phyloP scores from a whole-genome alignment of 495 filamentous ascomycete species.

The Hyaloscypha hepaticicola region DNA sequence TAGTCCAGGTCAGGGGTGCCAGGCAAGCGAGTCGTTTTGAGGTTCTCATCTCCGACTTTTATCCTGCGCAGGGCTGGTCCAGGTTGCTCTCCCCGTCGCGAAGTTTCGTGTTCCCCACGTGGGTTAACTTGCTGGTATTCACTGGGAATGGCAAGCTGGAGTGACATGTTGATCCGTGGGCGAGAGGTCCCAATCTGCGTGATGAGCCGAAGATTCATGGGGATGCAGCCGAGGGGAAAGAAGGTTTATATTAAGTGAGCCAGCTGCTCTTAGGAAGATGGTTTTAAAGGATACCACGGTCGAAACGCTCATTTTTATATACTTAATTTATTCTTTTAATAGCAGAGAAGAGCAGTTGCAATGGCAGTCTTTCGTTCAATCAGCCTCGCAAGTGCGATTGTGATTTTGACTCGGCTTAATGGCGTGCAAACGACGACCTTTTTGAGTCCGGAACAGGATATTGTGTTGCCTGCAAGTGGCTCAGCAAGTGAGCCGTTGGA shows the following conservation, averaged over 20 bases:
- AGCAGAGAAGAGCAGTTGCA: neutral
- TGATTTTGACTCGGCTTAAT: neutral
- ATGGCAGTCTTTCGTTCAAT: constrained; percentile 15
- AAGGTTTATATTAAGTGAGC: neutral
- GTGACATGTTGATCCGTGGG: neutral
- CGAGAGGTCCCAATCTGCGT: neutral
- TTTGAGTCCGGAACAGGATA: constrained; percentile 38
- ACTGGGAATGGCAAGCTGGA: neutral
- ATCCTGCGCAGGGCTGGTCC: neutral
- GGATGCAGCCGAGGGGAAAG: no score
- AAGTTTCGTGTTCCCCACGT: neutral
- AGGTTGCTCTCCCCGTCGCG: neutral
- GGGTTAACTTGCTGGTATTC: neutral
- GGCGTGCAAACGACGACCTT: constrained; percentile 13
- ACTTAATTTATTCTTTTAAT: neutral
- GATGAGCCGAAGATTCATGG: neutral
- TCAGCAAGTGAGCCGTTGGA: constrained; percentile 41
- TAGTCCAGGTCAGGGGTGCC: constrained; percentile 1
- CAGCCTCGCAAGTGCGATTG: constrained; percentile 1
- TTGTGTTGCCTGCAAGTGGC: constrained; percentile 38
- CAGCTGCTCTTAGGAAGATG: neutral
- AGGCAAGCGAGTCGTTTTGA: constrained; percentile 10
- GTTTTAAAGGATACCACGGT: neutral
- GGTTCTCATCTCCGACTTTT: constrained; percentile 7
- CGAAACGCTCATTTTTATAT: neutral